Conservation (phyloP, 2,329 filamentous ascomycete species). For the Pseudocercospora pini-densiflorae region DNA sequence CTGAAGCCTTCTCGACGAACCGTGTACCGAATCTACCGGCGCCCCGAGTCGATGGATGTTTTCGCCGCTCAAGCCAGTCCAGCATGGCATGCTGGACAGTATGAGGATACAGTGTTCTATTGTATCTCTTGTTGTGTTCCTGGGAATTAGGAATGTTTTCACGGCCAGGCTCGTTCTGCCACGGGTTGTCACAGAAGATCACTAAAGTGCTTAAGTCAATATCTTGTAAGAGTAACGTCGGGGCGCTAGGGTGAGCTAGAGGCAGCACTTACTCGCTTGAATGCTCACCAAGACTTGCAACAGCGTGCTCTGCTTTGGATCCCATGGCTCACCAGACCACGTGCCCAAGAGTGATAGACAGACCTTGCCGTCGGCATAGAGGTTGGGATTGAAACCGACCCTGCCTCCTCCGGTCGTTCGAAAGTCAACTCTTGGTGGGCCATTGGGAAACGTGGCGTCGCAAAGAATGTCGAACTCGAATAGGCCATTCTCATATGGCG, state of each 20-base stretch:
- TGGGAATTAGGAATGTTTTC: slow-evolving; percentile 19
- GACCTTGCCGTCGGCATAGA: slow-evolving; percentile 64
- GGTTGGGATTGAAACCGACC: slow-evolving; percentile 61
- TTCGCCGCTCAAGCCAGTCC: slow-evolving; percentile 36
- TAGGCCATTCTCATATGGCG: slow-evolving; percentile 63
- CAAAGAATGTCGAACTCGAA: slow-evolving; percentile 64
- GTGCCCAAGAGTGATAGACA: slow-evolving; percentile 62
- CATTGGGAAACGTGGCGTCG: slow-evolving; percentile 50
- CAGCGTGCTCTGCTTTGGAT: slow-evolving; percentile 57
- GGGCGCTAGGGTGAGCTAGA: neutral
- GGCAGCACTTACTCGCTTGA: slow-evolving; percentile 47
- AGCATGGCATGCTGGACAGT: slow-evolving; percentile 43
- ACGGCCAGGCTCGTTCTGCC: slow-evolving; percentile 56
- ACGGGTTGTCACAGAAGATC: slow-evolving; percentile 29
- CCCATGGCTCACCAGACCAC: slow-evolving; percentile 55
- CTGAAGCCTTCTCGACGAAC: neutral
- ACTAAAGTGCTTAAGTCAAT: slow-evolving; percentile 36
- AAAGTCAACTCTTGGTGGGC: slow-evolving; percentile 57
- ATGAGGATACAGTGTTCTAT: slow-evolving; percentile 31
- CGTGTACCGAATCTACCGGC: neutral
- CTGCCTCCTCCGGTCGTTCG: slow-evolving; percentile 56
- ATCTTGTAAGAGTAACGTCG: neutral
- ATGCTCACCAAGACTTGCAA: slow-evolving; percentile 8
- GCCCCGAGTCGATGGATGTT: neutral
- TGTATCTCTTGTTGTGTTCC: slow-evolving; percentile 36